Conservation (phyloP, 768 basidiomycete genomes). For the Naganishia vaughanmartiniae region DNA sequence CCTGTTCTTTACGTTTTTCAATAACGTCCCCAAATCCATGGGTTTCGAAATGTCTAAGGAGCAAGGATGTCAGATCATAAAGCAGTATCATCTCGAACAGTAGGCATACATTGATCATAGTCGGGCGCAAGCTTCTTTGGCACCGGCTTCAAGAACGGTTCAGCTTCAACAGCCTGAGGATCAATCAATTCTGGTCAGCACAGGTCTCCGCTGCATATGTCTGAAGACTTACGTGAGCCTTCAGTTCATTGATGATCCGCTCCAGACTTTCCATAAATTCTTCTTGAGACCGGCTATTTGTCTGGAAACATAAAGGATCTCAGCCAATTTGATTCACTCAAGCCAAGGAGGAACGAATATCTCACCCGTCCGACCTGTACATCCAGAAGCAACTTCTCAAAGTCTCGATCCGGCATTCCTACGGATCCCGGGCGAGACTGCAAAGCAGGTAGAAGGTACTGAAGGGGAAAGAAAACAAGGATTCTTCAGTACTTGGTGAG, state of each 20-base stretch:
- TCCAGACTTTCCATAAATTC: constrained; percentile 93
- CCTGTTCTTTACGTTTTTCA: constrained; percentile 87
- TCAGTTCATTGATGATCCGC: constrained; percentile 78
- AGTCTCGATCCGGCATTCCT: constrained; percentile 64
- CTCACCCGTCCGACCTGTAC: constrained; percentile 86
- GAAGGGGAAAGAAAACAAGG: not conserved
- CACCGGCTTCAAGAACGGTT: constrained; percentile 90
- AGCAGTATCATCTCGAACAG: constrained; percentile 5
- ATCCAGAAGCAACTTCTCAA: constrained; percentile 74
- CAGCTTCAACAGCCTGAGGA: constrained; percentile 65
- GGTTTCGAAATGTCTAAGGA: constrained; percentile 80
- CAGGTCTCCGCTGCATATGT: constrained; percentile 40
- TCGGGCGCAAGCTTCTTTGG: constrained; percentile 84
- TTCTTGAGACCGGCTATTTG: constrained; percentile 56
- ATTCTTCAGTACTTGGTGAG: not conserved
- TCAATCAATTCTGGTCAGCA: constrained; percentile 31
- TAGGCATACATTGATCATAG: constrained; percentile 77
- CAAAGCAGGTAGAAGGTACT: constrained; percentile 89
- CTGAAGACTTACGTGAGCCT: constrained; percentile 65
- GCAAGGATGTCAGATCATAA: constrained; percentile 57
- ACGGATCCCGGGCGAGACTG: constrained; percentile 71
- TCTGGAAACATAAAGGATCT: constrained; percentile 27
- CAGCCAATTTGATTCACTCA: too few species aligned
- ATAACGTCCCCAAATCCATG: constrained; percentile 93
- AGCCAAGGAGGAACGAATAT: constrained; percentile 31